Percentiles rank a stretch among this genome's conserved stretches.
Conservation (phyloP, 148 eudicot species). For the Spergularia bocconei region DNA sequence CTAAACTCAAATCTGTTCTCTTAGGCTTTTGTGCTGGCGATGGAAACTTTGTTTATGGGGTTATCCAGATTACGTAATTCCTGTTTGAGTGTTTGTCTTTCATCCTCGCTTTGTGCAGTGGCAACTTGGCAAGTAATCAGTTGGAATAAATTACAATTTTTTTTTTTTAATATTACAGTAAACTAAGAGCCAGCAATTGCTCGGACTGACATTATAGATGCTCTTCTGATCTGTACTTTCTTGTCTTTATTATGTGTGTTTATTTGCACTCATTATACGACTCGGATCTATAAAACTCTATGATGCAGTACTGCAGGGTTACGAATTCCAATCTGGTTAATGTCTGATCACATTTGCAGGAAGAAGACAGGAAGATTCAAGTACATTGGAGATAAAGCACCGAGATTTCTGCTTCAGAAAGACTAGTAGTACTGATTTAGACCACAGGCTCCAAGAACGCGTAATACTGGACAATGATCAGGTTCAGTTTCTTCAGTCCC, state of each 20-base stretch:
- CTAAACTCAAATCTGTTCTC: too few species aligned
- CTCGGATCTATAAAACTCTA: too few species aligned
- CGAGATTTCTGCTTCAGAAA: constrained; percentile 40
- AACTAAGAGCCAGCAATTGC: background rate
- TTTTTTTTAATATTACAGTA: background rate
- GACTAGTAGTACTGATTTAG: constrained; percentile 19
- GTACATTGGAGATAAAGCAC: constrained; percentile 66
- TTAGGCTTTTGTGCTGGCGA: too few species aligned
- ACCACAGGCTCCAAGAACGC: constrained; percentile 38
- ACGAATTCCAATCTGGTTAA: background rate
- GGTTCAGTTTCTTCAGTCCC: constrained; percentile 51
- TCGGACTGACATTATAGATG: background rate
- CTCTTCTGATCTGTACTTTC: constrained; percentile 14
- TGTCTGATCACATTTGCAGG: background rate
- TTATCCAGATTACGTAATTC: too few species aligned
- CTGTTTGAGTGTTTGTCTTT: too few species aligned
- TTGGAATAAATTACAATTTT: too few species aligned
- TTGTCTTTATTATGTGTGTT: background rate
- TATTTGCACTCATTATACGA: background rate
- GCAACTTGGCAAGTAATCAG: too few species aligned
- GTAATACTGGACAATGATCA: constrained; percentile 44
- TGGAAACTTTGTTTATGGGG: too few species aligned
- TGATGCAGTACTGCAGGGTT: background rate
- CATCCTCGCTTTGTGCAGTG: too few species aligned
- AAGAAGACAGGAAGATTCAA: constrained; percentile 42